Base-by-base conservation (phyloP, 179 eudicot species). In the Carnegiea gigantea region DNA sequence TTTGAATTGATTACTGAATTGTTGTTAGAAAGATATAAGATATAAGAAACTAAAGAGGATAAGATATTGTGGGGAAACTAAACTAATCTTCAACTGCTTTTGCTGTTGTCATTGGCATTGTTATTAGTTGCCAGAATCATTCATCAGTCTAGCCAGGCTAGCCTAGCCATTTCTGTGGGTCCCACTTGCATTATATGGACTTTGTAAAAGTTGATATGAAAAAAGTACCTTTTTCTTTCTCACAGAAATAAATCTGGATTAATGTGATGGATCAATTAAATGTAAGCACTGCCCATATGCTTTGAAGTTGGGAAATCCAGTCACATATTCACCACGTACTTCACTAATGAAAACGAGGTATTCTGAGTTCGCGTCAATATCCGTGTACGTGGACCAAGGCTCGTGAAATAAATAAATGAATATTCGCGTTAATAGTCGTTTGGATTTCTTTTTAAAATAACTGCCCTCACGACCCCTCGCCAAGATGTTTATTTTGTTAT, bases 291-390 rank as follows among this genome's bases (percentile, higher is more conserved):
- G 28, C 12, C 13, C 28, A 62, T 62, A 62, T 9, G 26, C 68
- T 7, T 23, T 62, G 68, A 23, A 62, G 68, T 62, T 62, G 7
- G 68, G 28, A 62, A n/a, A 6, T 62, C 28, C 9, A 62, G 68
- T 62, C 68, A 62, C 68, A 30, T 62, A 62, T 62, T 62, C 28
- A 23, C 28, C 68, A 62, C 68, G 68, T 62, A 62, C 68, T 62
- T 40, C 18, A 17, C 30, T 7, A 2, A n/a, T 23, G 28, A 23
- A 62, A 62, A 62, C 68, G 28, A 62, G 68, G 68, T 23, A 3
- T 9, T 62, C 28, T 9, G 12, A 8, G n/a, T 62, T 62, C 28
- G 26, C 13, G 68, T 62, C 28, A 62, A 10, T 23, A 60, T 60
- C 26, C 67, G 44, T 40, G 44, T 40, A 40, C 44, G 44, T 40